Evolutionary conservation across 2,329 filamentous ascomycete genomes (phyloP), one percentile per base, ranked within the genome.

Genomic region (Corynespora cassiicola): DNA sequence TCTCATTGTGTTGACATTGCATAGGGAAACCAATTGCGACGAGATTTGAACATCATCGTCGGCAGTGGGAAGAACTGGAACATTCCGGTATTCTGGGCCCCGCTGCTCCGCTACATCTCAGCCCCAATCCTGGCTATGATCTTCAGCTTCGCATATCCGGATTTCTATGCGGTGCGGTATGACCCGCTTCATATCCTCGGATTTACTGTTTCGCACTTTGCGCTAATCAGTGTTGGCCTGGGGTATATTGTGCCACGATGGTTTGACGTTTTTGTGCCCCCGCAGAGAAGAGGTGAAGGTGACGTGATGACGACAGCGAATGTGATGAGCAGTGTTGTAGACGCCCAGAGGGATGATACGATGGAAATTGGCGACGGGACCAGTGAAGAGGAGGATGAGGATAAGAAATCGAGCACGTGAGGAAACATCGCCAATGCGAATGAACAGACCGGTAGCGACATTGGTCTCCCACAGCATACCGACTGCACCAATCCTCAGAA

Each of bases 11-110:
- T n/a, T 34, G 16, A 34, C 21, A 9, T 6, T 8, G 7, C 16
- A 12, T 34, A 79, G 75, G 76, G 76, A 31, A 74, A 79, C 47
- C 77, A 79, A 63, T 69, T 80, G 12, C 66, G 70, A n/a, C 69
- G 68, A 16, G 77, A 80, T 48, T 68, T 80, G 23, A 80, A 80
- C 41, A 50, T 68, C 4, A 70, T 76, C 25, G 69, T 80, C 20
- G 75, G 71, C 10, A 62, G 57, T 1, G 75, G 74, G 39, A 74
- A 72, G 21, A 79, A 80, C 60, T 80, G 76, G 77, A 68, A 51
- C 2, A 76, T 80, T 19, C 76, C 77, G 1, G 41, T 40, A 45
- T 73, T 77, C 56, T 76, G 75, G 71, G 69, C 70, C 1, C 20
- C 38, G 4, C 6, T 31, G 3, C 31, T 36, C 9, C 31, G 26